Percentiles rank a stretch among this genome's conserved stretches.
These are phyloP conservation scores for Verticillium zaregamsianum DNA, from an alignment of 2,329 filamentous ascomycete genomes.

Conservation along the genomic window DNA sequence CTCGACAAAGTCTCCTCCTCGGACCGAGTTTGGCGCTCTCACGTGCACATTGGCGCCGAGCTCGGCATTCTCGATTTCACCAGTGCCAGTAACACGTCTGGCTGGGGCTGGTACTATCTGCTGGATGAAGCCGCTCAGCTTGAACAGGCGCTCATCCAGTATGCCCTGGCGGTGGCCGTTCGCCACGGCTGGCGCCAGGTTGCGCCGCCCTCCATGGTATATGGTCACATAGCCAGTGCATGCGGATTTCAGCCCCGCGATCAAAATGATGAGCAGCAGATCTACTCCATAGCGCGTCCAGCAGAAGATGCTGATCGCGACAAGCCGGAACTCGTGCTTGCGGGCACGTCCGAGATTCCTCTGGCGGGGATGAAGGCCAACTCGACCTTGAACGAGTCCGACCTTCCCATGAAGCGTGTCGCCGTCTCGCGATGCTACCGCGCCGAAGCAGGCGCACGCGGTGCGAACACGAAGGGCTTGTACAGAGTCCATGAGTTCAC, in stretches of 20 bases:
- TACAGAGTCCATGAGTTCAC: conserved; percentile 99
- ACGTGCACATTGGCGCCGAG: conserved; percentile 80
- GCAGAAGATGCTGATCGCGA: conserved; percentile 55
- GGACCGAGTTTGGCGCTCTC: conserved; percentile 60
- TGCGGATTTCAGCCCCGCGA: conserved; percentile 96
- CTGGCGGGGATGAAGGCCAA: conserved; percentile 87
- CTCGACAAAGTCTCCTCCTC: conserved; percentile 25
- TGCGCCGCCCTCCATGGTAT: conserved; percentile 84
- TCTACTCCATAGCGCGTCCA: conserved; percentile 73
- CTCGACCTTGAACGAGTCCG: conserved; percentile 56
- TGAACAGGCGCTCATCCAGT: conserved; percentile 91
- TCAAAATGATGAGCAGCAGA: conserved; percentile 84
- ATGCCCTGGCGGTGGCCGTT: conserved; percentile 70
- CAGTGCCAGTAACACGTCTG: conserved; percentile 73
- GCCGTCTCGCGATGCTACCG: conserved; percentile 91
- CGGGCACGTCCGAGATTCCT: conserved; percentile 91
- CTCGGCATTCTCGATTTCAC: conserved; percentile 91
- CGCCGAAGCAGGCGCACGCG: conserved; percentile 87
- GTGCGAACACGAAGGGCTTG: conserved; percentile 86
- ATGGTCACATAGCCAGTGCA: conserved; percentile 82
- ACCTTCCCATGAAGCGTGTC: conserved; percentile 74
- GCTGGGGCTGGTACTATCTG: conserved; percentile 98
- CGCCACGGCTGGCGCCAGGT: conserved; percentile 75
- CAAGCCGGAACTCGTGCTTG: conserved; percentile 69
- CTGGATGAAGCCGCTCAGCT: conserved; percentile 86